phyloP scores from a whole-genome alignment of 129 eudicot species.

The Escallonia rubra region DNA sequence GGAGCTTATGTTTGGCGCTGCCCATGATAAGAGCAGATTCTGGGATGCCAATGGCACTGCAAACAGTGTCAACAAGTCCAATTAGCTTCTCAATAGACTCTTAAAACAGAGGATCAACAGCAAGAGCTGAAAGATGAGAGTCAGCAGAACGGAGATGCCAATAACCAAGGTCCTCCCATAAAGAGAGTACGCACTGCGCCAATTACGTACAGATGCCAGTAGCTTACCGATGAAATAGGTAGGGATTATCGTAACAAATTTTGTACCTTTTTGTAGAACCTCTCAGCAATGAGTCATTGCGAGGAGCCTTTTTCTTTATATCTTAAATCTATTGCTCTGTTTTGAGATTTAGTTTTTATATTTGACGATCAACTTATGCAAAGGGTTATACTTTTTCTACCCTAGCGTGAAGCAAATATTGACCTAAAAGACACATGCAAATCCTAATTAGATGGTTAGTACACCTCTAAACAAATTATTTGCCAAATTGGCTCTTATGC shows the following conservation, averaged over 20 bases:
- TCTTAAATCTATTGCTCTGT: no score
- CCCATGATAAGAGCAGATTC: conserved; percentile 26
- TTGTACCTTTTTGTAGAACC: neutral
- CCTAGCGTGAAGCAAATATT: conserved; percentile 92
- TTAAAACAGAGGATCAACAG: conserved; percentile 17
- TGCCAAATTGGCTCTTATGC: no score
- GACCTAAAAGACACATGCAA: no score
- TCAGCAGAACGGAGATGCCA: conserved; percentile 45
- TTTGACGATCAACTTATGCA: no score
- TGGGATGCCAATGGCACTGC: conserved; percentile 27
- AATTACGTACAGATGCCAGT: conserved; percentile 36
- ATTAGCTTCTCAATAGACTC: conserved; percentile 35
- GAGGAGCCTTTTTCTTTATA: no score
- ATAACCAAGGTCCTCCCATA: conserved; percentile 44
- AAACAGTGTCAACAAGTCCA: conserved; percentile 20
- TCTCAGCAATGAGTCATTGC: neutral
- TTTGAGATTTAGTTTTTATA: no score
- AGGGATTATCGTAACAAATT: neutral
- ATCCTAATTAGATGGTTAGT: no score
- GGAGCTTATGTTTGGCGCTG: conserved; percentile 81
- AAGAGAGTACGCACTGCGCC: conserved; percentile 50
- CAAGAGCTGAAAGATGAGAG: conserved; percentile 39
- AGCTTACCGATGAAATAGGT: conserved; percentile 52
- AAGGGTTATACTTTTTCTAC: neutral
- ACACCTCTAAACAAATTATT: no score